Conservation (phyloP, 345 rosid species). For the Mallotus nudiflorus region DNA sequence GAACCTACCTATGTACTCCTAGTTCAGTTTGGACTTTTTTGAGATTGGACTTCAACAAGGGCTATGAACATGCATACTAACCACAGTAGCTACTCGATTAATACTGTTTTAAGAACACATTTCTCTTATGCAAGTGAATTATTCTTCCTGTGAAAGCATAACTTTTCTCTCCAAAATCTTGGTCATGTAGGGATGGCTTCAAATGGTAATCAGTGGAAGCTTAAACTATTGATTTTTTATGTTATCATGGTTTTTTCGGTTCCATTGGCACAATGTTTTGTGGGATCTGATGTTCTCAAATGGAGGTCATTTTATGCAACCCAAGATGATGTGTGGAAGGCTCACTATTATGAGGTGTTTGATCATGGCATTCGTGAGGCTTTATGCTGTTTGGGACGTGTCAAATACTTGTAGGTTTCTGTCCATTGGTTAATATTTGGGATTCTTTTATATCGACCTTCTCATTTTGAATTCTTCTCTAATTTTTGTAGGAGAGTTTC, state of each 20-base stretch:
- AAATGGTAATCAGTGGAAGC: constrained; percentile 52
- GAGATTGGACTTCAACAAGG: not conserved
- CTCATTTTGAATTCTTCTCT: constrained; percentile 13
- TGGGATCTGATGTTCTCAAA: constrained; percentile 72
- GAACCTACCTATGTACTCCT: not conserved
- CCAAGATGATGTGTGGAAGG: constrained; percentile 88
- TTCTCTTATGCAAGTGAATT: not conserved
- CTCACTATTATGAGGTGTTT: constrained; percentile 91
- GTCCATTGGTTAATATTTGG: constrained; percentile 8
- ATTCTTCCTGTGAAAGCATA: constrained; percentile 8
- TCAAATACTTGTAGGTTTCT: constrained; percentile 63
- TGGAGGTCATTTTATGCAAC: constrained; percentile 89
- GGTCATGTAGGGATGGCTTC: constrained; percentile 42
- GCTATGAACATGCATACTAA: not conserved
- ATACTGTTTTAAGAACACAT: not conserved
- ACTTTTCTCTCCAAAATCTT: constrained; percentile 18
- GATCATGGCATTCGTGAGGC: constrained; percentile 95
- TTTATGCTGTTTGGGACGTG: constrained; percentile 87
- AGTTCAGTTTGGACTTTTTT: not conserved
- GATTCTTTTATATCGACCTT: constrained; percentile 1
- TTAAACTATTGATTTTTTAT: constrained; percentile 44
- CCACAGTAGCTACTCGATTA: not conserved
- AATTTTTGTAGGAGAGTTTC: constrained; percentile 49
- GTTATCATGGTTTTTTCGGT: constrained; percentile 49
- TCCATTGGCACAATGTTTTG: constrained; percentile 65